Base-by-base conservation (phyloP, 2,329 filamentous ascomycete genomes). In the Purpureocillium lavendulum region DNA sequence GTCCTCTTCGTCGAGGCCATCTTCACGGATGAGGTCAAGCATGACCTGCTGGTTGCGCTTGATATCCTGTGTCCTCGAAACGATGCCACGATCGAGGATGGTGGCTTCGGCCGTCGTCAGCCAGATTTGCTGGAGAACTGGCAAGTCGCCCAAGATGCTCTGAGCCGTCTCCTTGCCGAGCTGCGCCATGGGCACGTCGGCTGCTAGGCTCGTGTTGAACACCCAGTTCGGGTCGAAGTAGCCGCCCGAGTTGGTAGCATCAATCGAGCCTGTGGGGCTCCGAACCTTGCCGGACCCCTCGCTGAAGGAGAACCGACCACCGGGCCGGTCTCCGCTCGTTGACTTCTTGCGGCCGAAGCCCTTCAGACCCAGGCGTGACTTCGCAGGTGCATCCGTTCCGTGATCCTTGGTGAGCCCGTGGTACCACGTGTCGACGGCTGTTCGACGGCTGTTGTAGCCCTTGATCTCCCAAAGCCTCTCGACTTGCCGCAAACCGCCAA, bases 391-490 rank as follows among this genome's bases (percentile, higher is more conserved):
- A 28, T 71, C 70, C 6, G 44, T 56, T 38, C 43, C 40, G 12
- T 49, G 42, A 8, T 70, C 70, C 42, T 64, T 70, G 2, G 65
- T 63, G 8, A 82, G 56, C 14, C 62, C 65, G 31, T 66, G 66
- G 52, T 73, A 79, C 77, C 77, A 82, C 5, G 52, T 60, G 49
- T 82, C 78, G 13, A 82, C 77, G 2, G 73, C 71, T 15, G 66
- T 65, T 41, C 77, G 67, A 26, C 78, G 66, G 38, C 64, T 65
- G 51, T 79, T 82, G 56, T 82, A 82, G 2, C 77, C 76, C 50
- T 80, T 80, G 30, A 78, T 76, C 51, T 81, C 76, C 78, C 78
- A 82, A 29, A 82, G 68, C 33, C 71, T 66, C 48, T 81, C 74
- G 2, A 80, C 76, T 50, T 82, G 75, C 8, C 77, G 68, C 40